Evolutionary conservation across 2,329 filamentous ascomycete species (phyloP), one percentile per base, ranked within the genome.

Genomic region (Curvularia lunata): DNA sequence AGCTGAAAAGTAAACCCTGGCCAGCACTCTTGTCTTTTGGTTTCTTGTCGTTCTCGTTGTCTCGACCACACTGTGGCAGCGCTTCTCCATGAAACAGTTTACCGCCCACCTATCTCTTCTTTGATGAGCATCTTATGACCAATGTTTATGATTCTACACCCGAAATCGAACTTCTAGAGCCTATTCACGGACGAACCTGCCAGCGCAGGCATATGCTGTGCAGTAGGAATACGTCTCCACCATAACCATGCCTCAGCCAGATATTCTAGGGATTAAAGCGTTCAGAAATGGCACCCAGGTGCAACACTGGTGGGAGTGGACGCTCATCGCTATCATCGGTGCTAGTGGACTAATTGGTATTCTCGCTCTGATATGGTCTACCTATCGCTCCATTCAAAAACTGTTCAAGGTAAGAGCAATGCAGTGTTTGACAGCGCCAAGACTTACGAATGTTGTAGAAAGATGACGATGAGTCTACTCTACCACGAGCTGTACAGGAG

Each of bases 231-330:
- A 21, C n/a, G 41, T 37, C 41, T 10, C 41, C n/a, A 6, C 34
- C 40, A 27, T 8, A 25, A 53, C 19, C 10, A 63, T 63, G 60
- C 38, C 52, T 9, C 32, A 38, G 42, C 56, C 65, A 30, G 59
- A 69, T 16, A 68, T 74, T 40, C 56, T 73, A 34, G 72, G 72
- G 18, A 70, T 76, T 45, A 61, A 48, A 27, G 72, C 74, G 18
- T 76, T 76, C 43, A 53, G 50, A 9, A 54, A 55, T 52, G 71
- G 64, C n/a, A 42, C 52, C n/a, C 41, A 58, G 10, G 54, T 73
- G 10, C 59, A 64, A 16, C 37, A 64, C 28, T 77, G 74, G 74
- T 77, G 74, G 74, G 65, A 75, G 48, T 73, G 62, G 65, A 62
- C 66, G 5, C 65, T 77, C 10, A 58, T 75, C 13, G 68, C 69